Evolutionary conservation across 2,329 filamentous ascomycete genomes (phyloP).

Genomic region (Fusarium oligoseptatum): DNA sequence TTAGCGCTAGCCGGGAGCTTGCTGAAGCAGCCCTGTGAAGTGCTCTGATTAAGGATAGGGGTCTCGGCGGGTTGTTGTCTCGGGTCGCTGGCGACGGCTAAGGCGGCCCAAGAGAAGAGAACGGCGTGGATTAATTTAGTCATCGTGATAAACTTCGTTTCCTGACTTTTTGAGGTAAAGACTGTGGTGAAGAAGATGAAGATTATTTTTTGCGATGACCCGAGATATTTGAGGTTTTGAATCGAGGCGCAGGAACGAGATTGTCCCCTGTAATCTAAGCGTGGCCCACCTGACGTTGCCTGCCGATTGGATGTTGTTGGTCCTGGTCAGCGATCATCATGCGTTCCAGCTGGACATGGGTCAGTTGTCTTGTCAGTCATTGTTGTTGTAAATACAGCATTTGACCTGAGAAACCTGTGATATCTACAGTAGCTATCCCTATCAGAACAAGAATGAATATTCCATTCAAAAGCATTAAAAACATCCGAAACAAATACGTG

Average conservation of each 20-base stretch:
- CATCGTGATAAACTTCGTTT: background rate
- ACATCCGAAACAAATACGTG: background rate
- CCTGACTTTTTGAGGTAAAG: background rate
- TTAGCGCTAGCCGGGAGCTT: background rate
- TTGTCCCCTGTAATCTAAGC: background rate
- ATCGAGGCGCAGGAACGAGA: background rate
- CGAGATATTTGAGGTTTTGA: background rate
- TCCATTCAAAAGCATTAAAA: too few relatives aligned
- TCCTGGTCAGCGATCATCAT: background rate
- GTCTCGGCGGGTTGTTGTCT: background rate
- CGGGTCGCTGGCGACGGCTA: background rate
- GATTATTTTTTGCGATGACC: background rate
- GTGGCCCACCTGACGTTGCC: background rate
- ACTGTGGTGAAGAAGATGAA: background rate
- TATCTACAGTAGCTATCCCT: background rate
- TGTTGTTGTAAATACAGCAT: background rate
- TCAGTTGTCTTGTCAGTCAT: background rate
- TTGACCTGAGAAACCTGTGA: background rate
- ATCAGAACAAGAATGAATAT: too few relatives aligned
- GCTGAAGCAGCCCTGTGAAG: conserved; percentile 5
- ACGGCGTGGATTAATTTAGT: background rate
- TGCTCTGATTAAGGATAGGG: background rate
- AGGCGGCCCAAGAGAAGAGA: background rate
- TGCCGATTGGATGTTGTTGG: background rate
- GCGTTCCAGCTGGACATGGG: background rate